phyloP scores from a whole-genome alignment of 352 stramenopile species.

The Hyaloperonospora arabidopsidis region DNA sequence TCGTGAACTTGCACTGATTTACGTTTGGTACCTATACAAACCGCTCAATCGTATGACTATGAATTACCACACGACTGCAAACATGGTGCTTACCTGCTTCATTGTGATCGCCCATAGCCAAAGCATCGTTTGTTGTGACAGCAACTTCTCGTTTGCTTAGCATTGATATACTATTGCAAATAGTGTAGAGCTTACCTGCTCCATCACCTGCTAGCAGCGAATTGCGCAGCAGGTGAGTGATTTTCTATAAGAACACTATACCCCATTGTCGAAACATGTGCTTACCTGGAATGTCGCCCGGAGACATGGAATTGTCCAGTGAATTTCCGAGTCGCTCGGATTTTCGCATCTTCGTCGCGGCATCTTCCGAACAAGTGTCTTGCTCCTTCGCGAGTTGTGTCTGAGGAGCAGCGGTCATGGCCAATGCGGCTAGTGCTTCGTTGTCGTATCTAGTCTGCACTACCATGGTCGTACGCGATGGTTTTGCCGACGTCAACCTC shows the following conservation, averaged over 20 bases:
- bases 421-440: constrained; percentile 22
- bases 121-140: background rate
- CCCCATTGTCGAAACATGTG: background rate
- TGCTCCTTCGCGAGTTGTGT: constrained; percentile 5
- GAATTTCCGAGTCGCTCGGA: constrained; percentile 9
- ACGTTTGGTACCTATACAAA: constrained; percentile 5
- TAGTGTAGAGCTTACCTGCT: background rate
- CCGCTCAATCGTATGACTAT: background rate
- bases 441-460: constrained; percentile 12
- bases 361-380: background rate
- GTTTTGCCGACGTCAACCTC: constrained; percentile 13
- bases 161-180: background rate
- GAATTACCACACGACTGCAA: background rate
- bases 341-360: constrained; percentile 19
- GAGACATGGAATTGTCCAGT: constrained; percentile 5
- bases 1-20: constrained; percentile 45
- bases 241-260: background rate
- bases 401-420: constrained; percentile 13
- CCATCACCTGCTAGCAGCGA: background rate
- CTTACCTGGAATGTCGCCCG: constrained; percentile 6
- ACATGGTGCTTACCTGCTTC: constrained; percentile 1
- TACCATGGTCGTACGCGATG: background rate
- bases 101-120: background rate
- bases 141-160: background rate
- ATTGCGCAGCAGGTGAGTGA: background rate